Evolutionary conservation across 2,329 filamentous ascomycete genomes (phyloP).

Genomic region (Aspergillus sp.): DNA sequence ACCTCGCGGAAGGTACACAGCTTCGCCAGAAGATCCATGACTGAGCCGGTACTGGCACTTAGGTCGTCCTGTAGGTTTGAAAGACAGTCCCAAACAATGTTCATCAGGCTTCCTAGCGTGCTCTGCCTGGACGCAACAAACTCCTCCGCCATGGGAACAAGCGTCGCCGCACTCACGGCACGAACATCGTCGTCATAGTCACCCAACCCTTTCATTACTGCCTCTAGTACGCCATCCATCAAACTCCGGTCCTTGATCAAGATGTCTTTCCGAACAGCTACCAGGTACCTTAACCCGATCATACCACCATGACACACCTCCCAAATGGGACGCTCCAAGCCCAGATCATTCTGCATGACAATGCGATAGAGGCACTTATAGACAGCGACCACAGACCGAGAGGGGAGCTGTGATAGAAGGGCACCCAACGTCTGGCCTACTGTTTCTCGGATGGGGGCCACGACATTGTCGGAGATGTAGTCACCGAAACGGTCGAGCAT

Average conservation of each 20-base stretch:
- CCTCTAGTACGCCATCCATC: conserved; percentile 87
- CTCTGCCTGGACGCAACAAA: conserved; percentile 82
- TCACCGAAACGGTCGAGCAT: conserved; percentile 98
- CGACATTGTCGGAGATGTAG: conserved; percentile 95
- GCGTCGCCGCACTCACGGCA: conserved; percentile 93
- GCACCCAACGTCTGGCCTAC: conserved; percentile 92
- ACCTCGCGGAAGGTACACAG: conserved; percentile 94
- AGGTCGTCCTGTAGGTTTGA: conserved; percentile 96
- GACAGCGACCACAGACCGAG: conserved; percentile 76
- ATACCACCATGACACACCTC: conserved; percentile 97
- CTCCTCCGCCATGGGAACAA: conserved; percentile 94
- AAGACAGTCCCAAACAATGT: conserved; percentile 95
- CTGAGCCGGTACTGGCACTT: conserved; percentile 94
- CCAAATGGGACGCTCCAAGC: conserved; percentile 76
- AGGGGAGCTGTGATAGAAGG: conserved; percentile 78
- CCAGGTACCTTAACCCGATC: conserved; percentile 92
- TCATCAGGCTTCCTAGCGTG: conserved; percentile 78
- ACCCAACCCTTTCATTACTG: conserved; percentile 91
- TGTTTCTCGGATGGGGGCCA: conserved; percentile 93
- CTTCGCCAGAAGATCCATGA: conserved; percentile 97
- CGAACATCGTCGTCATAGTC: conserved; percentile 94
- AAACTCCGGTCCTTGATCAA: conserved; percentile 79
- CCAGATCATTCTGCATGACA: conserved; percentile 85
- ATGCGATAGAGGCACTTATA: conserved; percentile 84
- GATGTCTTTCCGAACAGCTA: conserved; percentile 90